phyloP scores from a whole-genome alignment of 176 grass and related monocot genomes.

The sorghum (Sorghum bicolor) region DNA sequence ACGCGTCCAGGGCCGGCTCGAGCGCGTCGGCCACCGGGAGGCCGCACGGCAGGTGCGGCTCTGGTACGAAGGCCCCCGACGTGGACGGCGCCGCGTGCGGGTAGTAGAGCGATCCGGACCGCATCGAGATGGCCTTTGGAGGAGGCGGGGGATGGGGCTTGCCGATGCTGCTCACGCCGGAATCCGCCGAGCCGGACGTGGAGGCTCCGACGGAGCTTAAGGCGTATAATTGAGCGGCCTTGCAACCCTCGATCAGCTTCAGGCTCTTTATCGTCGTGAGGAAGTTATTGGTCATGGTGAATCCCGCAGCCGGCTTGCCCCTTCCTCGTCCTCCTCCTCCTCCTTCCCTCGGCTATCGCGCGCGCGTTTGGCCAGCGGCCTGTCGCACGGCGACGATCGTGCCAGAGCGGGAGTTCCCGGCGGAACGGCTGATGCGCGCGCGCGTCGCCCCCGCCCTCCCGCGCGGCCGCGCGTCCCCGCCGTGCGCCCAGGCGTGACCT shows the following conservation, averaged over 20 bases:
- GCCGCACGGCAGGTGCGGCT: conserved; percentile 72
- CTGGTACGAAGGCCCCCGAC: conserved; percentile 40
- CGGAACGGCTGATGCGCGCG: conserved; percentile 37
- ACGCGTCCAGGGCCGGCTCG: conserved; percentile 63
- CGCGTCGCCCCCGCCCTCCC: conserved; percentile 41
- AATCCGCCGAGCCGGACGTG: conserved; percentile 32
- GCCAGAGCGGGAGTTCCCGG: conserved; percentile 30
- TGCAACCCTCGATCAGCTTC: conserved; percentile 91
- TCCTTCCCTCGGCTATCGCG: neutral
- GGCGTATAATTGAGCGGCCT: conserved; percentile 66
- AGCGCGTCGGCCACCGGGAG: conserved; percentile 60
- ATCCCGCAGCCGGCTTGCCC: neutral
- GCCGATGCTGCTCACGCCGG: conserved; percentile 17
- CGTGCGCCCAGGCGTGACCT: conserved; percentile 21
- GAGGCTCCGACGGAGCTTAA: conserved; percentile 37
- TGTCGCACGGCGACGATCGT: conserved; percentile 32
- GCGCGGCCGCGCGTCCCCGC: conserved; percentile 36
- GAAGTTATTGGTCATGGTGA: conserved; percentile 85
- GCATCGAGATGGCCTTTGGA: conserved; percentile 47
- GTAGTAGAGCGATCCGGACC: conserved; percentile 50
- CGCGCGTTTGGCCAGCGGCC: neutral
- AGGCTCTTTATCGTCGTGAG: conserved; percentile 86
- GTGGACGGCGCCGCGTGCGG: conserved; percentile 41
- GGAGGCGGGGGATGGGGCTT: conserved; percentile 35
- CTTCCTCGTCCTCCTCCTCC: neutral